A percentile compares a stretch with the other conserved stretches of the same genome.
Evolutionary conservation across 2,329 filamentous ascomycete species (phyloP).

Genomic region (Beauveria sp.): DNA sequence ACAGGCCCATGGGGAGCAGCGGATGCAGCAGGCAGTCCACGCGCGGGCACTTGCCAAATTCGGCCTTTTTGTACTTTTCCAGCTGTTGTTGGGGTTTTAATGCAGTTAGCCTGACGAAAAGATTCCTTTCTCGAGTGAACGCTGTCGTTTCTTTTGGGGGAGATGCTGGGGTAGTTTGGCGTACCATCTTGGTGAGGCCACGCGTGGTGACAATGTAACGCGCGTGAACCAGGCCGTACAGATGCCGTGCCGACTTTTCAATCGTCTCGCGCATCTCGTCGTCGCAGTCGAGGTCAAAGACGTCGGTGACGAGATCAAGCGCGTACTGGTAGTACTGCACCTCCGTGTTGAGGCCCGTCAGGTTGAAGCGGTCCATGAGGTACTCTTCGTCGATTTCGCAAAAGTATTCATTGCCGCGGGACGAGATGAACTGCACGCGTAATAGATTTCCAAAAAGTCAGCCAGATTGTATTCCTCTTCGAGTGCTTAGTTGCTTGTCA

Average conservation of each 20-base stretch:
- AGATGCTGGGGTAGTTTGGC: slow-evolving; percentile 15
- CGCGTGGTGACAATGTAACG: slow-evolving; percentile 95
- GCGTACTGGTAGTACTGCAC: slow-evolving; percentile 99
- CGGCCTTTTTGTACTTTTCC: slow-evolving; percentile 96
- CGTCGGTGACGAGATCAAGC: slow-evolving; percentile 91
- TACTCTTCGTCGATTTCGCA: slow-evolving; percentile 99
- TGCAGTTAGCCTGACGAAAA: neutral
- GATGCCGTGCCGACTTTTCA: slow-evolving; percentile 89
- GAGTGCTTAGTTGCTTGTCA: too few species aligned
- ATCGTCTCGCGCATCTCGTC: slow-evolving; percentile 98
- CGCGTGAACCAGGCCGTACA: slow-evolving; percentile 93
- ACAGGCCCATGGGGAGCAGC: slow-evolving; percentile 87
- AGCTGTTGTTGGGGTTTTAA: slow-evolving; percentile 48
- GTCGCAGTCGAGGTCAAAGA: slow-evolving; percentile 97
- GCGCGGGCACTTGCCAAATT: slow-evolving; percentile 96
- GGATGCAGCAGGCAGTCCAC: slow-evolving; percentile 92
- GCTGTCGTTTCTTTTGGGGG: neutral
- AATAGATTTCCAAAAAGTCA: neutral
- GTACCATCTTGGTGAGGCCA: slow-evolving; percentile 91
- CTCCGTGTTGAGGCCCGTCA: slow-evolving; percentile 93
- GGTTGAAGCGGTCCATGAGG: slow-evolving; percentile 93
- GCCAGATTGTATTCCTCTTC: neutral
- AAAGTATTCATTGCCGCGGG: slow-evolving; percentile 96
- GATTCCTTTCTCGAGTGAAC: too few species aligned
- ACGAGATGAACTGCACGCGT: slow-evolving; percentile 78